These are phyloP conservation scores for Endoconidiophora laricicola DNA, from an alignment of 2,329 filamentous ascomycete species.

Conservation along the genomic window DNA sequence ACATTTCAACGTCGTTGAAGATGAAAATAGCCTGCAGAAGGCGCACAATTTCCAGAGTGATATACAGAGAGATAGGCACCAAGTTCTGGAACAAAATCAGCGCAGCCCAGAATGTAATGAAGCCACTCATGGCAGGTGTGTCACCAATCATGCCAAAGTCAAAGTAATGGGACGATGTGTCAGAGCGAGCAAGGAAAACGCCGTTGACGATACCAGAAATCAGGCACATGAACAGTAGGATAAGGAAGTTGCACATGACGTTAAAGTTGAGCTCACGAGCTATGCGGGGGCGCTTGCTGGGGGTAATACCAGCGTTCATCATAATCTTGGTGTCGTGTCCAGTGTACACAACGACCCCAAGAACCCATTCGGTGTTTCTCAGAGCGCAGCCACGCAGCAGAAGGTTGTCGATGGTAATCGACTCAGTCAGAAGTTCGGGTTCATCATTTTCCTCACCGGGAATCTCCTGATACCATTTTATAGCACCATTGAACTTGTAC, in stretches of 20 bases:
- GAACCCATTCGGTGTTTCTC: constrained; percentile 88
- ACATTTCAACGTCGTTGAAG: constrained; percentile 91
- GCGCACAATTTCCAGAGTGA: constrained; percentile 88
- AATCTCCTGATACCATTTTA: constrained; percentile 68
- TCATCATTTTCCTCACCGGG: constrained; percentile 43
- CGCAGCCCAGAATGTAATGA: constrained; percentile 93
- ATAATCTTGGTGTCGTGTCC: constrained; percentile 97
- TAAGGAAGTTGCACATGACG: constrained; percentile 87
- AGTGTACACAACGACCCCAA: constrained; percentile 81
- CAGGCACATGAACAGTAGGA: constrained; percentile 80
- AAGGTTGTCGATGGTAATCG: constrained; percentile 88
- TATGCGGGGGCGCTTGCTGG: constrained; percentile 81
- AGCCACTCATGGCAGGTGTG: constrained; percentile 60
- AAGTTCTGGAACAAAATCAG: constrained; percentile 96
- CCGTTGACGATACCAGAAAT: constrained; percentile 74
- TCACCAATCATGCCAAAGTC: constrained; percentile 72
- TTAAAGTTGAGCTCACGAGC: constrained; percentile 93
- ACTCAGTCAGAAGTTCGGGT: constrained; percentile 68
- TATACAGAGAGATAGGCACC: constrained; percentile 95
- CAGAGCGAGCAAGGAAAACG: constrained; percentile 55
- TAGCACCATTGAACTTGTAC: constrained; percentile 83
- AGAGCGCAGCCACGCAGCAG: constrained; percentile 85
- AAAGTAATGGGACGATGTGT: constrained; percentile 65
- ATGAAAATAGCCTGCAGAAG: constrained; percentile 93
- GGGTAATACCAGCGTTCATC: constrained; percentile 93